These are phyloP conservation scores for Xylariaceae sp. DNA, from an alignment of 2,329 filamentous ascomycete genomes.

Conservation along the genomic window DNA sequence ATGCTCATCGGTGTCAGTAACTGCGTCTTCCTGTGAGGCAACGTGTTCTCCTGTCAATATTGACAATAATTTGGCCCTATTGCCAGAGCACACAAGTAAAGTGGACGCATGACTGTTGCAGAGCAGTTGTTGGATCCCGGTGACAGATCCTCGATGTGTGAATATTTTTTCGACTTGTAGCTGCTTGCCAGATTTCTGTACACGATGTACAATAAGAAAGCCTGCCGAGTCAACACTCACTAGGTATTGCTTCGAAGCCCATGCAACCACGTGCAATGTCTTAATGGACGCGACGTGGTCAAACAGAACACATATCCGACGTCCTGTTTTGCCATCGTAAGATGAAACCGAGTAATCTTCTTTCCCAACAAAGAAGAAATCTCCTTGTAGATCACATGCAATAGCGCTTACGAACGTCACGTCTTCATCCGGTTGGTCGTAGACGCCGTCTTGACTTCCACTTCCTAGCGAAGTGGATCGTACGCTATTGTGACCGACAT, in stretches of 20 bases:
- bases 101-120: background rate
- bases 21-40: background rate
- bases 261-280: background rate
- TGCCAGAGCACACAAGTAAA: background rate
- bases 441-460: background rate
- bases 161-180: background rate
- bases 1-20: too few relatives aligned
- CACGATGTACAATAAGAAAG: background rate
- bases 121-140: background rate
- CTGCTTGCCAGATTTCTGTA: background rate
- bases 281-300: background rate
- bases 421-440: background rate
- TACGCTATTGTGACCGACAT: constrained; percentile 6
- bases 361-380: background rate
- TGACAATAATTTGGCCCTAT: background rate
- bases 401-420: background rate
- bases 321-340: background rate
- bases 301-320: background rate
- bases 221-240: background rate
- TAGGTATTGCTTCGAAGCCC: background rate
- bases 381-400: background rate
- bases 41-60: background rate
- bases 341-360: background rate
- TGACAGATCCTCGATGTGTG: background rate
- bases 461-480: constrained; percentile 4